Evolutionary conservation across 2,329 filamentous ascomycete species (phyloP), one percentile per base, ranked within the genome.

Genomic region (Eutypella sp.): DNA sequence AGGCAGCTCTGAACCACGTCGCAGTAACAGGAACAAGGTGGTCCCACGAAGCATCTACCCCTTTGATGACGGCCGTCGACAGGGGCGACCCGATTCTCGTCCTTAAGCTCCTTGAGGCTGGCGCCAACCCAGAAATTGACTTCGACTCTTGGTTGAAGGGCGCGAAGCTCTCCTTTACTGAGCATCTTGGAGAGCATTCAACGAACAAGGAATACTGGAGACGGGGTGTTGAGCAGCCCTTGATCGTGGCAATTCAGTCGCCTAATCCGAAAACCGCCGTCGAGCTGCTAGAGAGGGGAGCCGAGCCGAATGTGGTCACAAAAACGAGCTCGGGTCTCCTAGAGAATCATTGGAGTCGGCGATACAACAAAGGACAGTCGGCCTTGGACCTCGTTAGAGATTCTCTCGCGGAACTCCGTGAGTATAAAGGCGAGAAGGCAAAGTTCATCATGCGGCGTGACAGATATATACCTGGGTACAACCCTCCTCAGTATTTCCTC

Each of bases 1-100:
- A 80, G 49, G 74, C 78, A 23, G 81, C 84, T 5, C 72, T 91
- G 52, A 85, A 89, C 48, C 81, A 89, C 53, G 55, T 89, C 9
- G 66, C 73, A 1, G 66, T 80, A 4, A 55, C 49, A 3, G 63
- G 65, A 0, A 47, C 46, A 3, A 56, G 47, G 9, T 75, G 64
- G 59, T 61, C 52, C 2, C 55, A 65, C 0, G 46, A 58, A 0
- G 64, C 71, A 1, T 64, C 66, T 10, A 75, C 72, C 1, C 76
- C 81, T 1, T 62, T 92, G 18, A 71, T 79, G 46, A 73, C 70
- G 5, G 85, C 87, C 0, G 73, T 89, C 38, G 58, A 67, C 15
- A 66, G 68, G 2, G 72, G 71, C 8, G 74, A 87, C 50, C 45
- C 68, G 2, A 65, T 73, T 2, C 66, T 82, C 27, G 79, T 79